Conservation (phyloP, 352 stramenopile species). For the Phytophthora vignae region DNA sequence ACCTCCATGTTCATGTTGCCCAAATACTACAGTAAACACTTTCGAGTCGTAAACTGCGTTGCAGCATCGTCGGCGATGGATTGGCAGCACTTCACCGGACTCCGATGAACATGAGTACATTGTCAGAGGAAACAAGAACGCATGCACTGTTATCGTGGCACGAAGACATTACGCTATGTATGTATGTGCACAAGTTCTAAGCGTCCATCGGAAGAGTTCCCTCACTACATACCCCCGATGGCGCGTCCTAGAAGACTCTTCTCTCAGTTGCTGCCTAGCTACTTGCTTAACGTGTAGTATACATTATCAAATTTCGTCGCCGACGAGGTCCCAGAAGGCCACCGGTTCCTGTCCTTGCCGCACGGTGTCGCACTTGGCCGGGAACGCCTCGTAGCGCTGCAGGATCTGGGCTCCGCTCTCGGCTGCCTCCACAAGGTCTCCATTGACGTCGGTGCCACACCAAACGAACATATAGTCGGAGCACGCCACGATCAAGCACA, state of each 20-base stretch:
- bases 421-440: constrained; percentile 62
- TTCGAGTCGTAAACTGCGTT: constrained; percentile 9
- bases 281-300: constrained; percentile 24
- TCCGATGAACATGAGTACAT: no score
- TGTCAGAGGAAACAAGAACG: neutral
- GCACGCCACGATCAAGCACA: constrained; percentile 78
- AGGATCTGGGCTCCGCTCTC: constrained; percentile 70
- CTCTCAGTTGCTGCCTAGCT: neutral
- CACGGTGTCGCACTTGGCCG: constrained; percentile 76
- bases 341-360: constrained; percentile 72
- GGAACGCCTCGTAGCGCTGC: constrained; percentile 81
- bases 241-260: constrained; percentile 14
- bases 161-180: constrained; percentile 6
- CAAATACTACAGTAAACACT: constrained; percentile 14
- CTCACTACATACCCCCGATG: neutral
- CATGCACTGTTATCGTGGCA: neutral
- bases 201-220: no score
- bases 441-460: constrained; percentile 68
- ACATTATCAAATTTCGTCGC: constrained; percentile 42
- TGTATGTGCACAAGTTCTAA: constrained; percentile 32
- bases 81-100: no score
- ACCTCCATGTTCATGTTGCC: neutral
- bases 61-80: neutral
- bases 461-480: constrained; percentile 85
- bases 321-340: constrained; percentile 77